Evolutionary conservation across 1,284 basidiomycete genomes (phyloP), one percentile per base, ranked within the genome.

Genomic region (Tilletia caries): DNA sequence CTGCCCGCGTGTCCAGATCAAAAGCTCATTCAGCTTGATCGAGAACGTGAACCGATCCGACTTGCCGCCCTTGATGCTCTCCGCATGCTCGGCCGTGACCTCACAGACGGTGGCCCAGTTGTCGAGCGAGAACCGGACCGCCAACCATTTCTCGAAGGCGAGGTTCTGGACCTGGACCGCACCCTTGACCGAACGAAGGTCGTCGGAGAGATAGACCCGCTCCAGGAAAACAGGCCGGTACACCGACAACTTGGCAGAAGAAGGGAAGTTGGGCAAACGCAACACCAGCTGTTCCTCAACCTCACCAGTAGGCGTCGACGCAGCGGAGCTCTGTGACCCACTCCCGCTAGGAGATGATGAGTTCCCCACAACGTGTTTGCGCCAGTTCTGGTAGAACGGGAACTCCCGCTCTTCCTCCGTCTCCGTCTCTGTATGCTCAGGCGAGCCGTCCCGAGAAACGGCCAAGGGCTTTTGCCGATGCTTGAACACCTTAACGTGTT

Each of bases 71-170:
- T 80, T 83, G 29, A 90, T 89, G 70, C 74, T 79, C 75, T 91
- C 89, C 66, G 88, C 84, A 83, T 92, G 91, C 58, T 88, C 89
- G 29, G 90, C 94, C 0, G 90, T 89, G 62, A 97, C 92, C 84
- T 98, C 95, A 82, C 91, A 93, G 70, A 92, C 95, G 44, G 95
- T 98, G 84, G 93, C 92, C 95, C 95, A 98, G 79, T 87, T 88
- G 83, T 98, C 95, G 76, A 95, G 88, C 1, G 95, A 97, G 85
- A 97, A 98, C 48, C 95, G 89, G 27, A 93, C 89, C 10, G 89
- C 91, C 69, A 97, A 87, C 87, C 89, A 90, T 85, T 97, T 97
- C 78, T 92, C 87, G 84, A 90, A 97, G 2, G 92, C 89, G 62
- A 96, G 81, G 83, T 97, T 97, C 76, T 89, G 88, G 71, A 95